phyloP scores from a whole-genome alignment of 352 stramenopile species.

The Phytophthora cactorum region DNA sequence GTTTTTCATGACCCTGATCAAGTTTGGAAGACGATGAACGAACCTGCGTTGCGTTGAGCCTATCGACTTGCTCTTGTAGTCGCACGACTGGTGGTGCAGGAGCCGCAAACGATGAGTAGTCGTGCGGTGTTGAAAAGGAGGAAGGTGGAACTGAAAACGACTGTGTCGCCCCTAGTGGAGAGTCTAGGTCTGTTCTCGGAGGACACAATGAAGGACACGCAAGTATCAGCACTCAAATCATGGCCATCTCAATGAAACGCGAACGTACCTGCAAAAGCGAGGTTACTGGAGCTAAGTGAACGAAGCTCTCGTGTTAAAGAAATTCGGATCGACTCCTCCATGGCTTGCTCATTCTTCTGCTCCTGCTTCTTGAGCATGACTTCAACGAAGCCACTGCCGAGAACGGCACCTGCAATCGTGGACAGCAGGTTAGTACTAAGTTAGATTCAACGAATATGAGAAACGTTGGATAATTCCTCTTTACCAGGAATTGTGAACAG shows the following conservation, averaged over 20 bases:
- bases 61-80: constrained; percentile 65
- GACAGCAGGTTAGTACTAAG: constrained; percentile 36
- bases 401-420: constrained; percentile 66
- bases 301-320: constrained; percentile 58
- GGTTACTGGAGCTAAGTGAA: constrained; percentile 52
- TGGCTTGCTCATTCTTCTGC: constrained; percentile 47
- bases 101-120: constrained; percentile 26
- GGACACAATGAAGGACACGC: constrained; percentile 8
- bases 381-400: constrained; percentile 82
- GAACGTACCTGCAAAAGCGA: not conserved
- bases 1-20: not conserved
- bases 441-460: not conserved
- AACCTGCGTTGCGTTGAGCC: constrained; percentile 62
- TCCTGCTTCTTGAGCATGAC: constrained; percentile 86
- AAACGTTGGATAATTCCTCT: not conserved
- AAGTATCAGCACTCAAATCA: not conserved
- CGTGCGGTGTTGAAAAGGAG: constrained; percentile 26
- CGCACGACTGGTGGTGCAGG: constrained; percentile 23
- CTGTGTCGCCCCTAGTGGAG: constrained; percentile 19
- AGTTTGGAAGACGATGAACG: constrained; percentile 1
- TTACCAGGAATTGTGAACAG: constrained; percentile 82
- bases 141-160: constrained; percentile 31
- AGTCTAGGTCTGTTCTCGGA: constrained; percentile 34
- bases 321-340: constrained; percentile 60
- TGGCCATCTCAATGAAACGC: not conserved